phyloP scores from a whole-genome alignment of 2,329 filamentous ascomycete species.

The Pseudogymnoascus sp. region DNA sequence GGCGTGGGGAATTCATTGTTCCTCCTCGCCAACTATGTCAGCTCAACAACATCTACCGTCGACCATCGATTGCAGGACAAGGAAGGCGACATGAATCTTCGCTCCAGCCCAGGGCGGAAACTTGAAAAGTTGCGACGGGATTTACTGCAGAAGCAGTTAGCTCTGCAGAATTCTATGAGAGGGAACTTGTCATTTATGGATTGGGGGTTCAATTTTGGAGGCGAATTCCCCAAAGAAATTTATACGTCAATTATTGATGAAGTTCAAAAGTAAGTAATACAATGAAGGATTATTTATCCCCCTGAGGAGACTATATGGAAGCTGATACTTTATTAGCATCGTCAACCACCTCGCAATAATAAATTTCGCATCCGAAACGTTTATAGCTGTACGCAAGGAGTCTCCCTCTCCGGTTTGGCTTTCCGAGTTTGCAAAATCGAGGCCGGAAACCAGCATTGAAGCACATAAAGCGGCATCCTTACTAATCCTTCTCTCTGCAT shows the following conservation, averaged over 20 bases:
- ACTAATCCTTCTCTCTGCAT: slow-evolving; percentile 59
- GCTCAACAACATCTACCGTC: slow-evolving; percentile 61
- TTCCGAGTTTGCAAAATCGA: slow-evolving; percentile 34
- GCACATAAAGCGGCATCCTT: slow-evolving; percentile 60
- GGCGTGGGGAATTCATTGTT: slow-evolving; percentile 62
- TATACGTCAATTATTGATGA: slow-evolving; percentile 15
- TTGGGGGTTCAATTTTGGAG: slow-evolving; percentile 65
- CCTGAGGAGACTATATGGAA: not conserved
- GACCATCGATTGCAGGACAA: slow-evolving; percentile 34
- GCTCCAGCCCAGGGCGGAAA: slow-evolving; percentile 10
- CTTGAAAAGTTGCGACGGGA: slow-evolving; percentile 25
- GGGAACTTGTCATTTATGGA: slow-evolving; percentile 54
- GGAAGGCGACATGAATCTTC: slow-evolving; percentile 37
- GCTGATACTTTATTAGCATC: slow-evolving; percentile 36
- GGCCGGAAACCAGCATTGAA: slow-evolving; percentile 46
- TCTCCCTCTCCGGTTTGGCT: slow-evolving; percentile 42
- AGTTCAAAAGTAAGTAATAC: slow-evolving; percentile 14
- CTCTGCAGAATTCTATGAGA: slow-evolving; percentile 53
- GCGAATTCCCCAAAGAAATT: slow-evolving; percentile 49
- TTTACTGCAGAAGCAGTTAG: slow-evolving; percentile 57
- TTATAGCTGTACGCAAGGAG: slow-evolving; percentile 14
- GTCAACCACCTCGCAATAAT: slow-evolving; percentile 61
- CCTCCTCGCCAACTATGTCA: slow-evolving; percentile 66
- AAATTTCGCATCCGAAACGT: slow-evolving; percentile 52
- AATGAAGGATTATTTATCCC: slow-evolving; percentile 6